Evolutionary conservation across 306 rosid genomes (phyloP), one percentile per base, ranked within the genome.

Genomic region (Prunus armeniaca): DNA sequence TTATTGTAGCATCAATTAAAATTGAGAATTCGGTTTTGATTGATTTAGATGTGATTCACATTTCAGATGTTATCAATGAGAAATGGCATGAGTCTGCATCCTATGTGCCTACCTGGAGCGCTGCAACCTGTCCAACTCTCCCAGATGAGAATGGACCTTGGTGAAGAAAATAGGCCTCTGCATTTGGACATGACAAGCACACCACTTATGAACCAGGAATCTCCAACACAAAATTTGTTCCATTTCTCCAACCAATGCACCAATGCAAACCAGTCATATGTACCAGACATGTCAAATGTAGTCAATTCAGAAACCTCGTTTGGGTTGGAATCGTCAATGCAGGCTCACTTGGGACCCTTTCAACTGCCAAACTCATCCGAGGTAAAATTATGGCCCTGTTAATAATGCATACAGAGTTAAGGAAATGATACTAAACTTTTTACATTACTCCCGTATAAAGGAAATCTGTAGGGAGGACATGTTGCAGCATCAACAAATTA

Each of bases 31-130:
- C 52, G 60, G 52, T 41, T 63, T 72, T 77, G 69, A 72, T 62
- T 15, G 58, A 27, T 66, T 52, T 62, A 24, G 25, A 3, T 61
- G 62, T 78, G 78, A 74, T 56, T 70, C 56, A 18, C 24, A 79
- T 83, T 85, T 80, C 91, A 95, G 98, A 95, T 95, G 97, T 79
- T 95, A 67, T 81, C 97, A 9, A 90, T 95, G 93, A 92, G 96
- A 83, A 88, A 91, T 52, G 97, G 97, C 57, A 83, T 89, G 84
- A 89, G 87, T 86, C 74, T 92, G 92, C 93, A 88, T 82, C 89
- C 97, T 0, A 79, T 90, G 88, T 87, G 91, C 87, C 84, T 84
- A 49, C 85, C 93, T 18, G 98, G 84, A 69, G 88, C 63, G 12
- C 32, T 88, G 78, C 91, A 80, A 71, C 76, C 90, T 69, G 78